Base-by-base conservation (phyloP, 208 protist genomes). In the Trypanosoma scelopori region DNA sequence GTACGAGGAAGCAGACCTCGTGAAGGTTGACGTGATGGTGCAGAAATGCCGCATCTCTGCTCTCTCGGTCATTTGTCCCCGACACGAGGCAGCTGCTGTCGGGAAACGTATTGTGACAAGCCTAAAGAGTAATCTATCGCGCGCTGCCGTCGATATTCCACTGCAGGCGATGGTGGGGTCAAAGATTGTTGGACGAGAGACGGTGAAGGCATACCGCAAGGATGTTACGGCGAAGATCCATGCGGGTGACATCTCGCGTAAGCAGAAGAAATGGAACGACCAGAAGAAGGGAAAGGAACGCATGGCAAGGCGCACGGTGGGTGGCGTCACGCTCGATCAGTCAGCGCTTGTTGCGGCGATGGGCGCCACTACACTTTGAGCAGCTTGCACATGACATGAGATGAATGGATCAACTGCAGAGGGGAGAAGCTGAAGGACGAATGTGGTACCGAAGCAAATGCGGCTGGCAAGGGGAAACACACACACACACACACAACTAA, bases 271-370 rank as follows among this genome's bases (percentile, higher is more conserved):
- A 60, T 93, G 98, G 74, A 88, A 93, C 41, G 97, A 98, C 68
- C 97, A 99, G 81, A 98, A 98, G 69, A 97, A 98, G 77, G 96
- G 96, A 53, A 99, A 99, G 78, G 97, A 98, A 74, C 76, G 87
- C 58, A 98, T 98, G 93, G 96, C 95, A 60, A 76, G 84, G n/a
- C 71, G 91, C 5, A 87, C 71, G 45, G 81, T 99, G 15, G 97
- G 95, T 28, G 89, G 80, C 32, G 94, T 98, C 3, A 88, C 94
- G 59, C 74, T 98, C 18, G 84, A 95, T 39, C 94, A 98, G 65
- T 93, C 87, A 35, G 88, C 97, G 25, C 82, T 98, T 18, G 82
- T 93, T 1, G 91, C 92, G 3, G 91, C 89, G 6, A 93, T 97
- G 87, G 86, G 87, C 20, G 88, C 85, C 16, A 87, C 81, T 13